Percentiles rank a stretch among this genome's conserved stretches.
These are phyloP conservation scores for Petunia hybrid DNA, from an alignment of 305 asterid genomes.

Conservation along the genomic window DNA sequence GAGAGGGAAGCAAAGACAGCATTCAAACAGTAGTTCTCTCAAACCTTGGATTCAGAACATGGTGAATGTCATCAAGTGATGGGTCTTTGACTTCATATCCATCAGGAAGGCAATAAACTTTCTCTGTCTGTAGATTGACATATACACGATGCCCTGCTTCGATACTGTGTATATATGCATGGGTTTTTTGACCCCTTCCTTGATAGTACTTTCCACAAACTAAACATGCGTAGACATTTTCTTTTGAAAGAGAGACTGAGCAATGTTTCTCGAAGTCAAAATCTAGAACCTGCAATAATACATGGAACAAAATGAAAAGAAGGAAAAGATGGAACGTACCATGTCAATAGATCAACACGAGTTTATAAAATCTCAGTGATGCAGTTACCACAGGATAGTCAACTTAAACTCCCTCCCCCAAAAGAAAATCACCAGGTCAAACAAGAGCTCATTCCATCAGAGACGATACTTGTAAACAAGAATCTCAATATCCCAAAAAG, in stretches of 20 bases:
- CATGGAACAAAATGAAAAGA: constrained; percentile 2
- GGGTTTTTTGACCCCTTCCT: constrained; percentile 88
- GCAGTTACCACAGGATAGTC: not conserved
- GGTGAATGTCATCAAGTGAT: constrained; percentile 84
- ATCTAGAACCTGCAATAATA: constrained; percentile 79
- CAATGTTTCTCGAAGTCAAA: constrained; percentile 88
- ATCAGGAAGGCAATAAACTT: constrained; percentile 95
- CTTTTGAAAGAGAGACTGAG: constrained; percentile 84
- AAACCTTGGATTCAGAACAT: constrained; percentile 85
- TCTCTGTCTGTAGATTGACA: constrained; percentile 86
- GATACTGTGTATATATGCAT: constrained; percentile 85
- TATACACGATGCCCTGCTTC: constrained; percentile 85
- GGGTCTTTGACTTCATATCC: constrained; percentile 90
- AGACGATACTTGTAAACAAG: not conserved
- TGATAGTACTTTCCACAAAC: constrained; percentile 92
- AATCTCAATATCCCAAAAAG: not conserved
- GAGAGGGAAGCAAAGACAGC: not conserved
- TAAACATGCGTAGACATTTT: constrained; percentile 88
- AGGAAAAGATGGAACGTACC: not conserved
- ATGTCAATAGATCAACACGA: not conserved
- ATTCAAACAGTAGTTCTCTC: not conserved
- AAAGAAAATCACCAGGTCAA: no score
- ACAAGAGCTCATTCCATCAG: not conserved
- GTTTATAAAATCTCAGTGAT: not conserved
- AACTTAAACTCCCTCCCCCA: not conserved